phyloP scores from a whole-genome alignment of 2,329 filamentous ascomycete genomes.

The Diaporthe sp. region DNA sequence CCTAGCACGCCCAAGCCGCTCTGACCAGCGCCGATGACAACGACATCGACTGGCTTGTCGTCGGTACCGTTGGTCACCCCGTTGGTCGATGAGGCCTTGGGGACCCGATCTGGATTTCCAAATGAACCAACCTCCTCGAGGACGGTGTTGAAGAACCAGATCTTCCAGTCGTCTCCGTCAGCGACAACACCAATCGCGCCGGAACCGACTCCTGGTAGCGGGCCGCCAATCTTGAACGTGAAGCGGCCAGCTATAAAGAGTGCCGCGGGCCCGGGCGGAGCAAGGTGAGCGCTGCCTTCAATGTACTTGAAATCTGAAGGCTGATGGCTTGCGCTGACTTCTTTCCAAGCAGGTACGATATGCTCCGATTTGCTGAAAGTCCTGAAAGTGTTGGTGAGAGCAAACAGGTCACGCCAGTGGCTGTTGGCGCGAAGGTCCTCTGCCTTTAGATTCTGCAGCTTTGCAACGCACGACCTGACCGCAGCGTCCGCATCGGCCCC shows the following conservation, averaged over 20 bases:
- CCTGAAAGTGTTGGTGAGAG: conserved; percentile 6
- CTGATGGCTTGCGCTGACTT: not conserved
- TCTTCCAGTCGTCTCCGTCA: conserved; percentile 1
- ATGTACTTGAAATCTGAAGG: not conserved
- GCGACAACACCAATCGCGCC: not conserved
- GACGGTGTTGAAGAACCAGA: conserved; percentile 18
- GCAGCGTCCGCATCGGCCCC: not conserved
- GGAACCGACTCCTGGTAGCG: not conserved
- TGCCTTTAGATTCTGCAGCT: not conserved
- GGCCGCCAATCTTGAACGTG: conserved; percentile 8
- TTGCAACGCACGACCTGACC: not conserved
- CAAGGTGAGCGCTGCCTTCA: not conserved
- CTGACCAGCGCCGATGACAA: conserved; percentile 13
- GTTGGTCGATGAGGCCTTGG: not conserved
- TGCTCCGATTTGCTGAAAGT: not conserved
- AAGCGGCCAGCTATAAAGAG: conserved; percentile 1
- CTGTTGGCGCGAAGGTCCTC: conserved; percentile 12
- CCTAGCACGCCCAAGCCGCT: not conserved
- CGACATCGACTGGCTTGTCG: not conserved
- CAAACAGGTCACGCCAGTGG: conserved; percentile 17
- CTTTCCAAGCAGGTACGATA: not conserved
- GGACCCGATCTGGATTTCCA: not conserved
- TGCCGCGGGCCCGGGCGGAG: not conserved
- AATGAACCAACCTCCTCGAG: not conserved
- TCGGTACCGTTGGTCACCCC: not conserved